Conservation (phyloP, 192 early-diverging fungal genomes). For the Chytriomyces sp. region DNA sequence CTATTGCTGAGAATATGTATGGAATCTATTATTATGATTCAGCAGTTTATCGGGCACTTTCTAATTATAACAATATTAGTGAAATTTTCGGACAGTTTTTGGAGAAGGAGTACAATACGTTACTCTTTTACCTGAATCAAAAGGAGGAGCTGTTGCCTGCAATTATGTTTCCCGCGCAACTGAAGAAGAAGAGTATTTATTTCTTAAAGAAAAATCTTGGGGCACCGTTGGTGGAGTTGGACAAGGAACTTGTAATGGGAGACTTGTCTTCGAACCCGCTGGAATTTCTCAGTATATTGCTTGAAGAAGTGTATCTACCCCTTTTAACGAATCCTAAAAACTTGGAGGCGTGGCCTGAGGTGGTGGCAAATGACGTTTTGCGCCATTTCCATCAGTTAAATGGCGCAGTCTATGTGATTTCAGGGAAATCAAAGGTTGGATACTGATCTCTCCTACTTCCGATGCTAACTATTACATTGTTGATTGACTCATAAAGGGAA, state of each 20-base stretch:
- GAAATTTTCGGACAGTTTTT: conserved; percentile 62
- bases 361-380: conserved; percentile 68
- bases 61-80: conserved; percentile 27
- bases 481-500: conserved; percentile 45
- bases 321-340: conserved; percentile 65
- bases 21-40: conserved; percentile 5
- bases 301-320: conserved; percentile 69
- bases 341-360: conserved; percentile 69
- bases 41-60: neutral
- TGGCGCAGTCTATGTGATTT: conserved; percentile 68
- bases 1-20: conserved; percentile 54
- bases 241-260: conserved; percentile 60
- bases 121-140: conserved; percentile 63
- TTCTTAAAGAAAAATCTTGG: conserved; percentile 58
- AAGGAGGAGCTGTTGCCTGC: conserved; percentile 64
- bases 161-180: conserved; percentile 50
- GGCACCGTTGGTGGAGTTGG: conserved; percentile 53
- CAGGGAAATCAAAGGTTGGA: conserved; percentile 62
- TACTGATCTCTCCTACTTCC: neutral
- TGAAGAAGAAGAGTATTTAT: conserved; percentile 66
- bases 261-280: conserved; percentile 63
- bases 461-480: neutral
- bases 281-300: conserved; percentile 56
- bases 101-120: conserved; percentile 56
- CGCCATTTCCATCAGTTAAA: conserved; percentile 66